Evolutionary conservation across 306 rosid genomes (phyloP).

Genomic region (Castanopsis chinensis): DNA sequence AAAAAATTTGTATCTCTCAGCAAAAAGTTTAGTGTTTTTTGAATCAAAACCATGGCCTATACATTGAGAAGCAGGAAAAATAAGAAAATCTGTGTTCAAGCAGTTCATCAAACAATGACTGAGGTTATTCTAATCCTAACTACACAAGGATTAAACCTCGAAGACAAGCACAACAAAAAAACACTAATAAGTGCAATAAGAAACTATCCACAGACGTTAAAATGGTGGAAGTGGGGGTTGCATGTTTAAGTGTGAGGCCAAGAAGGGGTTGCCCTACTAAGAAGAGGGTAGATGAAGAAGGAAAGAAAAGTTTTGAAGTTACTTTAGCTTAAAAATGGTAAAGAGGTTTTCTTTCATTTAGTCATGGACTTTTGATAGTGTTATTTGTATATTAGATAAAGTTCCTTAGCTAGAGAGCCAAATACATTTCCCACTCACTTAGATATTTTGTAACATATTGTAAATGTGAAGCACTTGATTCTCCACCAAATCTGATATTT

Average conservation of each 20-base stretch:
- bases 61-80: constrained; percentile 14
- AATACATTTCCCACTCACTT: not conserved
- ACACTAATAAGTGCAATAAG: not conserved
- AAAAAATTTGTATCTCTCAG: not conserved
- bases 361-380: not conserved
- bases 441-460: too few relatives aligned
- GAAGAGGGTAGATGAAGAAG: not conserved
- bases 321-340: too few relatives aligned
- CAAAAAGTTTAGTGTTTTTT: not conserved
- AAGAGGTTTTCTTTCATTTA: not conserved
- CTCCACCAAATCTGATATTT: too few relatives aligned
- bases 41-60: constrained; percentile 17
- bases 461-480: too few relatives aligned
- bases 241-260: too few relatives aligned
- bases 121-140: constrained; percentile 15
- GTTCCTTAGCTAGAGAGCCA: not conserved
- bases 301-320: not conserved
- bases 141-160: not conserved
- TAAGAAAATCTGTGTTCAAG: not conserved
- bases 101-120: constrained; percentile 15
- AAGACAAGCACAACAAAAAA: not conserved
- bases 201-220: not conserved
- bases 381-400: not conserved
- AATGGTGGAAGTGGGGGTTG: not conserved
- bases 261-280: not conserved